phyloP scores from a whole-genome alignment of 2,329 filamentous ascomycete species.

The Xylaria arbuscula region DNA sequence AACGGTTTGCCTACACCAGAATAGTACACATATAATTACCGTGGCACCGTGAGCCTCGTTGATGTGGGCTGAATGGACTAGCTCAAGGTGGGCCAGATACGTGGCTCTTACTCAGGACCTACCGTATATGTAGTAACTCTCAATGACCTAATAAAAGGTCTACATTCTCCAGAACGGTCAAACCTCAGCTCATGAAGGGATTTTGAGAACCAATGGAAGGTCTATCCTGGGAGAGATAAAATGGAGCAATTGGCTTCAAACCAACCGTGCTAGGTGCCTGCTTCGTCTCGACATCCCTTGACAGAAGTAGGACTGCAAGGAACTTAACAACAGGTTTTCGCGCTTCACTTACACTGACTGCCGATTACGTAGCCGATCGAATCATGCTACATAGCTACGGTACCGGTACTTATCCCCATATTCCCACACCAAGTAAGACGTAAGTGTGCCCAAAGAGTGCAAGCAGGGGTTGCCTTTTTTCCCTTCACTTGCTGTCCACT shows the following conservation, averaged over 20 bases:
- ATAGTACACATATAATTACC: slow-evolving; percentile 16
- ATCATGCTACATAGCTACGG: slow-evolving; percentile 9
- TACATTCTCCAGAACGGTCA: slow-evolving; percentile 4
- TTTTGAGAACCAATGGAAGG: slow-evolving; percentile 2
- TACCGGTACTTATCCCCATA: slow-evolving; percentile 11
- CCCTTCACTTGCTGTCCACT: slow-evolving; percentile 6
- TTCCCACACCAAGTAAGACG: slow-evolving; percentile 4
- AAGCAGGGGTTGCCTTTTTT: slow-evolving; percentile 22
- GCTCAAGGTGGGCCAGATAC: slow-evolving; percentile 26
- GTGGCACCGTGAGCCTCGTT: slow-evolving; percentile 25
- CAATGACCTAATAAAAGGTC: slow-evolving; percentile 28
- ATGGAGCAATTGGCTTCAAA: slow-evolving; percentile 17
- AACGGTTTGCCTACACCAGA: slow-evolving; percentile 1
- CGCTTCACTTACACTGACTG: not conserved
- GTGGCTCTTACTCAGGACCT: slow-evolving; percentile 33
- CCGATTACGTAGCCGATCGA: slow-evolving; percentile 18
- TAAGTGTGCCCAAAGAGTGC: slow-evolving; percentile 12
- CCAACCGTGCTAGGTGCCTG: not conserved
- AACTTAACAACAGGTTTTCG: slow-evolving; percentile 12
- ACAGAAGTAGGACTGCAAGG: slow-evolving; percentile 6
- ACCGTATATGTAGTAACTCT: slow-evolving; percentile 30
- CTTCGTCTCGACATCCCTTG: slow-evolving; percentile 2
- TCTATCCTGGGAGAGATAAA: slow-evolving; percentile 17
- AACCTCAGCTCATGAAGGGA: slow-evolving; percentile 9
- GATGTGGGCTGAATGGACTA: slow-evolving; percentile 27